A percentile compares a stretch with the other conserved stretches of the same genome.
phyloP scores from a whole-genome alignment of 2,329 filamentous ascomycete genomes.

The Ascochyta pisi region DNA sequence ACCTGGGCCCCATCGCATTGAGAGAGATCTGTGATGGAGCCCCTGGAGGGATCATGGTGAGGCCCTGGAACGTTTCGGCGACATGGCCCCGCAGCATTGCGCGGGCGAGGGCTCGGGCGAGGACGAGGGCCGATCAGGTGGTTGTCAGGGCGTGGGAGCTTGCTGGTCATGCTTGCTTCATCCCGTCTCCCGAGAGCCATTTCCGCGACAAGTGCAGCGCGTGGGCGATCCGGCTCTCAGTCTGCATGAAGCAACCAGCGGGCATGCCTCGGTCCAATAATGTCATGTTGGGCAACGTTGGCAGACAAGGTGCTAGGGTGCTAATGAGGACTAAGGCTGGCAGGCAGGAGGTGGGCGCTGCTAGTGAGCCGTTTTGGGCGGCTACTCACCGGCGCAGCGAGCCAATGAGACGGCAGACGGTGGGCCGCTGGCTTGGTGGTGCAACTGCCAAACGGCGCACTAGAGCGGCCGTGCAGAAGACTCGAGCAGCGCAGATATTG shows the following conservation, averaged over 20 bases:
- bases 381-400: constrained; percentile 24
- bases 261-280: constrained; percentile 31
- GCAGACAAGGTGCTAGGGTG: constrained; percentile 26
- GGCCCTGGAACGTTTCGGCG: constrained; percentile 25
- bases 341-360: too few species aligned
- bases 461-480: constrained; percentile 35
- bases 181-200: constrained; percentile 36
- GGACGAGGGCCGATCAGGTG: constrained; percentile 8
- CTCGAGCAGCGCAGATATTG: constrained; percentile 27
- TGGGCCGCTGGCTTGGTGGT: constrained; percentile 35
- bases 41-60: constrained; percentile 5
- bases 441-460: constrained; percentile 47
- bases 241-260: constrained; percentile 25
- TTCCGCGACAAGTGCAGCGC: constrained; percentile 31
- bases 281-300: constrained; percentile 32
- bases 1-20: constrained; percentile 13
- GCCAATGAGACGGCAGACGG: constrained; percentile 21
- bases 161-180: constrained; percentile 23
- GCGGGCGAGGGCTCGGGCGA: constrained; percentile 33
- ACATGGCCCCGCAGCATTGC: constrained; percentile 35
- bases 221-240: constrained; percentile 36
- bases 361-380: constrained; percentile 41
- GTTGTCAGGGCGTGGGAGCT: constrained; percentile 17
- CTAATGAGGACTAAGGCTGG: constrained; percentile 6
- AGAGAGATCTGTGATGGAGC: constrained; percentile 3